A percentile compares a stretch with the other conserved stretches of the same genome.
phyloP scores from a whole-genome alignment of 441 rosid genomes.

The Erysimum cheiri region DNA sequence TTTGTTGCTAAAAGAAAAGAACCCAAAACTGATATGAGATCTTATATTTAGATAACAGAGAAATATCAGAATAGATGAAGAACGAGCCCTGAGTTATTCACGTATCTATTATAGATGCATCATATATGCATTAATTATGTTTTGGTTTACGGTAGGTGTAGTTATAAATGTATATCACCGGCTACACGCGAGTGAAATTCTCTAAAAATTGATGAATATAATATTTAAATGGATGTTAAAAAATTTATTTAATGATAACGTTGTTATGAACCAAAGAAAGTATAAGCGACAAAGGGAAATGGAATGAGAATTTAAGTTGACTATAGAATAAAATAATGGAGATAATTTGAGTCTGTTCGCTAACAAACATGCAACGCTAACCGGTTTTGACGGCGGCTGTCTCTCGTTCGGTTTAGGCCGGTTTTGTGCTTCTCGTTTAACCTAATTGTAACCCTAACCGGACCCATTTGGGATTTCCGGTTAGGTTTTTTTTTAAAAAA shows the following conservation, averaged over 20 bases:
- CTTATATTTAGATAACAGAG: neutral
- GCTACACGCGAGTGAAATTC: neutral
- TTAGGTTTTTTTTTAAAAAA: too few species aligned
- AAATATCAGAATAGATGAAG: neutral
- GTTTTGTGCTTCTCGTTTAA: too few species aligned
- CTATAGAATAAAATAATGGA: slow-evolving; percentile 29
- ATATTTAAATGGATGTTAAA: neutral
- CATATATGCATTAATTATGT: neutral
- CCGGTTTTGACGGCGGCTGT: too few species aligned
- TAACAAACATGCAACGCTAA: slow-evolving; percentile 36
- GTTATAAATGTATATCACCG: neutral
- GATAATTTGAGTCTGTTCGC: slow-evolving; percentile 20
- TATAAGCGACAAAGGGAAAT: slow-evolving; percentile 25
- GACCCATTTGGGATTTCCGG: too few species aligned
- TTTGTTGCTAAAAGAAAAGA: neutral
- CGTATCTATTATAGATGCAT: neutral
- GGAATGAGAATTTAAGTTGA: slow-evolving; percentile 38
- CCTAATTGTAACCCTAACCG: too few species aligned
- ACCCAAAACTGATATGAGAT: neutral
- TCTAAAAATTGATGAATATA: neutral
- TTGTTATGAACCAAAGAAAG: slow-evolving; percentile 5
- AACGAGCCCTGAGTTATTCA: neutral
- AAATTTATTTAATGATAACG: neutral
- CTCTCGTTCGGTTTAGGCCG: too few species aligned
- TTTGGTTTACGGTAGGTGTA: neutral